Base-by-base conservation (phyloP, 2,329 filamentous ascomycete species). In the Pseudopithomyces chartarum region DNA sequence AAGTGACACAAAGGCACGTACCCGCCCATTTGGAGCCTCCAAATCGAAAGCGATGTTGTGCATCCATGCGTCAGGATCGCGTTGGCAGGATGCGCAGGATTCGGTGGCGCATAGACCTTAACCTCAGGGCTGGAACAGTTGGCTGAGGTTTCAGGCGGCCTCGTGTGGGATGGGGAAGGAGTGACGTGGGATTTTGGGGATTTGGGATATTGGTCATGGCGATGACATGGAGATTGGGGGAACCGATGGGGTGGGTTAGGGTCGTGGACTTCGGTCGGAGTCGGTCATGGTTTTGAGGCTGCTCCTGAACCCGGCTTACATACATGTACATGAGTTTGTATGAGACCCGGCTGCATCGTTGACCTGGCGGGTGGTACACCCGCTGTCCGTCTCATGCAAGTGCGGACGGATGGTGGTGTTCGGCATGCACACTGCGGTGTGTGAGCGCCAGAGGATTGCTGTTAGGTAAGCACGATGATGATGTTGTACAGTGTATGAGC, bases 51-150 rank as follows among this genome's bases (percentile, higher is more conserved):
- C 20, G 12, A n/a, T 22, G 38, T 39, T 33, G 36, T 48, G 45
- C 20, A 22, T 36, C 47, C 26, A 23, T 42, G 48, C 47, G 36
- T 50, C 47, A 32, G 47, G 22, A 19, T 40, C 22, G 32, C 12
- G 38, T 42, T 51, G 48, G 36, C 11, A 51, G 48, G 48, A 51
- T 36, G 17, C 23, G 38, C 19, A 50, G 48, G 48, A 51, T 51
- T 51, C 36, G 15, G 26, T 42, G n/a, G 38, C 38, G 38, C 48
- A 22, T 26, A 42, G 48, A 26, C 23, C n/a, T 33, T 8, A 15
- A 43, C 38, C 48, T 42, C 11, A 26, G 22, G 4, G 47, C 11
- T 50, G 47, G 47, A 15, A 12, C 34, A 17, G 20, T 34, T 29
- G 22, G 17, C 47, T 40, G 22, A 50, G 34, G 36, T 42, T 50